A percentile compares a stretch with the other conserved stretches of the same genome.
phyloP scores from a whole-genome alignment of 2,329 filamentous ascomycete species.

The Aspergillus quadricinctus region DNA sequence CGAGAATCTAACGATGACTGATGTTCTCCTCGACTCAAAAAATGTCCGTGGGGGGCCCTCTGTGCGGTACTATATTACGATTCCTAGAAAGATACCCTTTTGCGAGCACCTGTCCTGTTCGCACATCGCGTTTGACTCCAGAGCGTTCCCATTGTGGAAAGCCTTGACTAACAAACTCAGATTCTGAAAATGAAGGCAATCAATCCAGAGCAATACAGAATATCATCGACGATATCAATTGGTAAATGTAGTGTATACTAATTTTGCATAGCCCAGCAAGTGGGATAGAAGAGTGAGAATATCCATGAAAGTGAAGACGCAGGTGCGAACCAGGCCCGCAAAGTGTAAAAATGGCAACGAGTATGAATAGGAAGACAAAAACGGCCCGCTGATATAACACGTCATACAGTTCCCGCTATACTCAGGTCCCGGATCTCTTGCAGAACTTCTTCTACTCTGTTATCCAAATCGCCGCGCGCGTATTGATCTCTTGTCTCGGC shows the following conservation, averaged over 20 bases:
- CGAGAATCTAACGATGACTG: constrained; percentile 21
- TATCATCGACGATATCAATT: background rate
- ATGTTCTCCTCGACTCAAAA: background rate
- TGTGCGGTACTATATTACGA: background rate
- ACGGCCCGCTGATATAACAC: constrained; percentile 5
- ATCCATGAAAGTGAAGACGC: constrained; percentile 3
- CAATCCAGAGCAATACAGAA: background rate
- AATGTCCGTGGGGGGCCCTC: background rate
- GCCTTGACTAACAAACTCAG: background rate
- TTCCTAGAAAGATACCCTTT: constrained; percentile 3
- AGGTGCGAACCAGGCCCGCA: background rate
- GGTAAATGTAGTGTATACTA: background rate
- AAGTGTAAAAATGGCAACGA: background rate
- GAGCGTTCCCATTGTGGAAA: background rate
- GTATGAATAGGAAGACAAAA: constrained; percentile 8
- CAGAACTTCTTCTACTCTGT: constrained; percentile 86
- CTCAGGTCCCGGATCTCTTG: constrained; percentile 96
- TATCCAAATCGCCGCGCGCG: constrained; percentile 86
- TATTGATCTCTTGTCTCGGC: constrained; percentile 95
- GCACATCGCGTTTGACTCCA: background rate
- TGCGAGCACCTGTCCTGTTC: background rate
- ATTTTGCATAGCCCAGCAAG: background rate
- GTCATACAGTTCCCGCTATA: constrained; percentile 69
- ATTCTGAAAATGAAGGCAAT: background rate
- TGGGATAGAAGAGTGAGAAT: background rate